These are phyloP conservation scores for Metschnikowia rubicola DNA, from an alignment of 805 yeast genomes.

Conservation along the genomic window DNA sequence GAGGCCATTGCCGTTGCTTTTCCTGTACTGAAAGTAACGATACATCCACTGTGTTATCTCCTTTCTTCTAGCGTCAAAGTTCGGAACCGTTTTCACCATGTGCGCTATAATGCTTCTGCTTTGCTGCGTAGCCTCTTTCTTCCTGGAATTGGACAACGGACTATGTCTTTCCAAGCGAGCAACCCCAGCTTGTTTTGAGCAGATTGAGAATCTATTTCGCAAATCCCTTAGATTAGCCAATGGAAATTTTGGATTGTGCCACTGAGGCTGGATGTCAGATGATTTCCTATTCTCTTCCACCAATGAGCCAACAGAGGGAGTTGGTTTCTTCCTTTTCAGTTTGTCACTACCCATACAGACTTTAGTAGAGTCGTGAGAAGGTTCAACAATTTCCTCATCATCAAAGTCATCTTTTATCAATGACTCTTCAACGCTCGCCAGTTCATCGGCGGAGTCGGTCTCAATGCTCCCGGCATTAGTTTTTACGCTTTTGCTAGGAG, in stretches of 20 bases:
- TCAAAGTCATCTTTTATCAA: constrained; percentile 18
- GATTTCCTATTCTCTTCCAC: constrained; percentile 11
- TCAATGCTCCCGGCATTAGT: constrained; percentile 1
- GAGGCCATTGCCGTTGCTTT: constrained; percentile 32
- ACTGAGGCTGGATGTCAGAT: constrained; percentile 5
- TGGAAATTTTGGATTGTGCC: constrained; percentile 23
- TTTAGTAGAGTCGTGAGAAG: constrained; percentile 6
- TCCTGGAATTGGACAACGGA: constrained; percentile 20
- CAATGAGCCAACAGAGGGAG: constrained; percentile 15
- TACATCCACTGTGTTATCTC: constrained; percentile 29
- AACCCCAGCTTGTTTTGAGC: constrained; percentile 4
- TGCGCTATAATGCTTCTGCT: constrained; percentile 29
- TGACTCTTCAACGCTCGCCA: constrained; percentile 7
- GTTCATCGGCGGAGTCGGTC: constrained; percentile 10
- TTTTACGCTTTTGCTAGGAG: constrained; percentile 1
- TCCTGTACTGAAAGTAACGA: constrained; percentile 36
- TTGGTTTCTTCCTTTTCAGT: constrained; percentile 15
- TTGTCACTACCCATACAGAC: background rate
- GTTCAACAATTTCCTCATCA: constrained; percentile 12
- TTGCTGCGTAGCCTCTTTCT: constrained; percentile 19
- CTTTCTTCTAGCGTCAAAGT: constrained; percentile 26
- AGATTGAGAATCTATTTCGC: background rate
- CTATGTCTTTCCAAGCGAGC: constrained; percentile 15
- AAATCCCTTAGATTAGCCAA: constrained; percentile 17
- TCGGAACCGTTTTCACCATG: constrained; percentile 25